These are phyloP conservation scores for Panaeolus cyanescens DNA, from an alignment of 768 basidiomycete genomes.

Conservation along the genomic window DNA sequence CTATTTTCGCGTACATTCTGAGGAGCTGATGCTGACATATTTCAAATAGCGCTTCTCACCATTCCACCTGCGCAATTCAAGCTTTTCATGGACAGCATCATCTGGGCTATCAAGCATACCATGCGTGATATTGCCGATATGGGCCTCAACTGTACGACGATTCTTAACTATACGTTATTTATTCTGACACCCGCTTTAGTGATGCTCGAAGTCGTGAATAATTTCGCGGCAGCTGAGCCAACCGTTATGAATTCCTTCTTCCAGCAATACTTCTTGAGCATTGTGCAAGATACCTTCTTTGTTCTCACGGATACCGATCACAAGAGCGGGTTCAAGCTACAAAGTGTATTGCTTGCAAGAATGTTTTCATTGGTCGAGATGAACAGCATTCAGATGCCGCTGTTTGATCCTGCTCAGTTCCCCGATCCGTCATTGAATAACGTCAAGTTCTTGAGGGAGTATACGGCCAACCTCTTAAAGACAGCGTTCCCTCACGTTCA, in stretches of 20 bases:
- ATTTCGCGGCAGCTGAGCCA: constrained; percentile 79
- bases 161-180: background rate
- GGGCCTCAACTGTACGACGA: constrained; percentile 67
- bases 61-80: constrained; percentile 95
- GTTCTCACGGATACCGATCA: constrained; percentile 98
- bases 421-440: constrained; percentile 76
- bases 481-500: constrained; percentile 93
- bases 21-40: constrained; percentile 8
- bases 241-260: constrained; percentile 90
- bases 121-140: constrained; percentile 98
- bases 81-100: constrained; percentile 95
- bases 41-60: constrained; percentile 69
- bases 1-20: constrained; percentile 15
- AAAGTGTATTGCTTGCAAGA: constrained; percentile 87
- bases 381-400: constrained; percentile 75
- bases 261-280: constrained; percentile 92
- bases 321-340: constrained; percentile 98
- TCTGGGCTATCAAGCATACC: constrained; percentile 99
- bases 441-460: constrained; percentile 77
- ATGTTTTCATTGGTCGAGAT: constrained; percentile 92
- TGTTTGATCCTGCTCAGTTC: constrained; percentile 79
- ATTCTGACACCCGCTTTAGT: constrained; percentile 46
- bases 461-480: constrained; percentile 83
- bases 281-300: constrained; percentile 95
- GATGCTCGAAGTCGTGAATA: constrained; percentile 92